These are phyloP conservation scores for Scalesia atractyloides DNA, from an alignment of 129 eudicot genomes.

Conservation along the genomic window DNA sequence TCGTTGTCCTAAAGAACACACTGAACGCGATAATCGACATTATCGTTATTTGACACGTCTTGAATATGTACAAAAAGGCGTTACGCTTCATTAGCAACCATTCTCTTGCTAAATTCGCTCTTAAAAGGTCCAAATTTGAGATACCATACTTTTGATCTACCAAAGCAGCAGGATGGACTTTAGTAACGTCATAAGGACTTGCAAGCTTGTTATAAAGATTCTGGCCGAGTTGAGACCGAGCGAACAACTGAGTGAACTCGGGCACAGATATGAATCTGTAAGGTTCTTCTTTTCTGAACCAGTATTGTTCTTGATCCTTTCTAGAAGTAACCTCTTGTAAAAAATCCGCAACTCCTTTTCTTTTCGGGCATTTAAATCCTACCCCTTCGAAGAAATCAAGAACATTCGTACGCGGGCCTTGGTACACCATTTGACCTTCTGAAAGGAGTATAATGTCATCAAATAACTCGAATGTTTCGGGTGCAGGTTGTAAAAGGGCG, in stretches of 20 bases:
- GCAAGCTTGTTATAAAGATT: constrained; percentile 48
- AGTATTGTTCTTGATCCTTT: constrained; percentile 87
- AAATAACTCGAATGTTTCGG: constrained; percentile 69
- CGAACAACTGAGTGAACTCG: constrained; percentile 47
- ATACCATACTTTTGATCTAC: constrained; percentile 68
- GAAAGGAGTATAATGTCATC: constrained; percentile 79
- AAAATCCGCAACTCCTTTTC: constrained; percentile 79
- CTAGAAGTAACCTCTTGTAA: constrained; percentile 75
- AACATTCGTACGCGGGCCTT: constrained; percentile 63
- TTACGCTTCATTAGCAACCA: constrained; percentile 76
- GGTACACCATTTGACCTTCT: constrained; percentile 67
- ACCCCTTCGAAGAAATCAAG: constrained; percentile 63
- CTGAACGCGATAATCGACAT: constrained; percentile 60
- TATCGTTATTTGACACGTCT: constrained; percentile 64
- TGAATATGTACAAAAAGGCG: constrained; percentile 58
- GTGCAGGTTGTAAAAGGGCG: constrained; percentile 87
- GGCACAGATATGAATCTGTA: constrained; percentile 49
- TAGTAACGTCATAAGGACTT: constrained; percentile 42
- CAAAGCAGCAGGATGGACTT: constrained; percentile 60
- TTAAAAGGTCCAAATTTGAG: constrained; percentile 52
- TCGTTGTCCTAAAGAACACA: constrained; percentile 67
- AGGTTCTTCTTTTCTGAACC: constrained; percentile 60
- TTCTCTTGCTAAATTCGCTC: constrained; percentile 65
- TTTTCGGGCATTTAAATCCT: constrained; percentile 79
- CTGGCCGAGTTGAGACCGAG: constrained; percentile 50